Evolutionary conservation across 805 yeast genomes (phyloP), one percentile per base, ranked within the genome.

Genomic region (Pachysolen tannophilus): DNA sequence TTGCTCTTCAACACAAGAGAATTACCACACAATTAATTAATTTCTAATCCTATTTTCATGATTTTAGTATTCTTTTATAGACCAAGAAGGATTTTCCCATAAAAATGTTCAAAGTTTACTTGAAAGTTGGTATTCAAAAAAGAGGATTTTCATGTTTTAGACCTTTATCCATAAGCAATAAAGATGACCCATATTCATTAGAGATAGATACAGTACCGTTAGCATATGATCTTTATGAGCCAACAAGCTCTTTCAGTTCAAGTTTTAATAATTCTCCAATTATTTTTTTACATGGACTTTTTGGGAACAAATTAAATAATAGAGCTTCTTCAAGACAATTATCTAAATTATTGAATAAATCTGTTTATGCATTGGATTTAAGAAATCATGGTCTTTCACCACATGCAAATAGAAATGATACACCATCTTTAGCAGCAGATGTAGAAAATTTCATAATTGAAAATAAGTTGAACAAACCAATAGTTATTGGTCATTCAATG

Each of bases 321-420:
- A 61, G 95, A 39, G 66, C 85, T 1, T 83, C 87, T 10, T 82
- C 85, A 8, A 72, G 73, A 49, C 62, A 60, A 34, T 53, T 81
- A 26, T 65, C 75, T 10, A 48, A 48, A 11, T 45, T 47, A 9
- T 51, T 81, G 41, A 52, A 59, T n/a, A 61, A 84, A 15, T 72
- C 75, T 34, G 73, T 82, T 1, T 75, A 71, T 45, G 66, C 79
- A 33, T 61, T 82, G 13, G 97, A 90, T 54, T 63, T 88, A 38
- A 65, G 97, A 38, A 90, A 92, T 56, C 96, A 90, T 55, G 98
- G 98, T 2, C 73, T 69, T 3, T 82, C 95, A 4, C 95, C 95
- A 4, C 94, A 82, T 47, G 52, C 53, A n/a, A 47, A 58, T 0
- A 63, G 80, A 14, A 84, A 83, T 50, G 85, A 80, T 48, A 82